Evolutionary conservation across 176 grass and related monocot species (phyloP).

Genomic region (Thinopyrum elongatum): DNA sequence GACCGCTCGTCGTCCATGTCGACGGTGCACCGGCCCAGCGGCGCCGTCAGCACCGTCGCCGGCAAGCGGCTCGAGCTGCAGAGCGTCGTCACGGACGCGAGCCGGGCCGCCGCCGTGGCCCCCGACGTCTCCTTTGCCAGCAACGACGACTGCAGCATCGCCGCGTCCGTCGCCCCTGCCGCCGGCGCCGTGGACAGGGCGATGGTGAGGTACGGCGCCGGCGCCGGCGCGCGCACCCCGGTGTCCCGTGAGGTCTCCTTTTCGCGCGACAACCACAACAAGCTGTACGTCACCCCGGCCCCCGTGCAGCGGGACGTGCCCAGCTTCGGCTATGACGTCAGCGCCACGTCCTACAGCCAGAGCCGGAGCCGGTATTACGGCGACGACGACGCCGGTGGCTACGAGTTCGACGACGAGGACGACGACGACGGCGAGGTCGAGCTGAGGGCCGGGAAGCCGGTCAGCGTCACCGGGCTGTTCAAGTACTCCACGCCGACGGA

Average conservation of each 20-base stretch:
- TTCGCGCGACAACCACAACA: conserved; percentile 47
- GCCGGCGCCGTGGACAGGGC: background rate
- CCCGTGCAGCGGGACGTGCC: background rate
- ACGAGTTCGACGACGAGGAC: background rate
- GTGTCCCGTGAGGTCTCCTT: conserved; percentile 43
- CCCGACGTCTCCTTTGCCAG: conserved; percentile 42
- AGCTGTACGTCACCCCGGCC: conserved; percentile 35
- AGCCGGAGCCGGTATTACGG: conserved; percentile 8
- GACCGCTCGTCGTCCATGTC: conserved; percentile 28
- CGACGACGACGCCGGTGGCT: background rate
- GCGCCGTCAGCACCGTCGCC: background rate
- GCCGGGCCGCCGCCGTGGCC: conserved; percentile 13
- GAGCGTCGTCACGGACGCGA: conserved; percentile 44
- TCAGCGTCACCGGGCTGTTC: conserved; percentile 52
- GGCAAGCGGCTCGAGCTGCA: conserved; percentile 57
- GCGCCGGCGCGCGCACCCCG: background rate
- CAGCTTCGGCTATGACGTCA: conserved; percentile 40
- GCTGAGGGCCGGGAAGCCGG: conserved; percentile 30
- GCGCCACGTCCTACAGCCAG: conserved; percentile 21
- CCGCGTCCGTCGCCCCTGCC: background rate
- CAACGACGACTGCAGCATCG: conserved; percentile 20
- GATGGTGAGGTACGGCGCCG: conserved; percentile 2
- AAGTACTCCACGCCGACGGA: conserved; percentile 57
- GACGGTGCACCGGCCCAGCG: background rate
- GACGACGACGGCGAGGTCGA: conserved; percentile 42